Evolutionary conservation across 352 stramenopile species (phyloP).

Genomic region (Phytophthora tubulina): DNA sequence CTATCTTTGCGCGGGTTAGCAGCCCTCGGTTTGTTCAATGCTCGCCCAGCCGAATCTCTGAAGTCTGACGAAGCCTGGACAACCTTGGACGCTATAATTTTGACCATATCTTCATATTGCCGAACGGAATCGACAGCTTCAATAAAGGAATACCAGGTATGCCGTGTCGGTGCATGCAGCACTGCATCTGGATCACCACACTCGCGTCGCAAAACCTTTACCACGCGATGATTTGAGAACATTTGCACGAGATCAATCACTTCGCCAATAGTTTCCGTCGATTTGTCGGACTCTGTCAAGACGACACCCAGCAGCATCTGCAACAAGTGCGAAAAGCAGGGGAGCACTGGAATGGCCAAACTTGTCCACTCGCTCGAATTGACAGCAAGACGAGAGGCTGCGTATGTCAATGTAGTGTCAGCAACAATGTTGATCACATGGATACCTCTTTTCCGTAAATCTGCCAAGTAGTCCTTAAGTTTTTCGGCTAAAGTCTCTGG

Average conservation of each 20-base stretch:
- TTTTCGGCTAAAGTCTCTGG: slow-evolving; percentile 59
- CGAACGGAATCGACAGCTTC: slow-evolving; percentile 82
- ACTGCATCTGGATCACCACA: slow-evolving; percentile 70
- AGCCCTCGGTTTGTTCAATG: slow-evolving; percentile 4
- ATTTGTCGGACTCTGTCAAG: slow-evolving; percentile 60
- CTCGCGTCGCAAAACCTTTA: slow-evolving; percentile 68
- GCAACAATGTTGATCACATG: slow-evolving; percentile 81
- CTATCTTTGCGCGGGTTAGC: slow-evolving; percentile 53
- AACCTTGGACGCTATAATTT: slow-evolving; percentile 78
- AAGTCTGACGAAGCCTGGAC: slow-evolving; percentile 40
- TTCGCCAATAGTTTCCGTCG: slow-evolving; percentile 68
- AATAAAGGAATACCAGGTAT: slow-evolving; percentile 83
- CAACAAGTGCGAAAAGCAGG: slow-evolving; percentile 69
- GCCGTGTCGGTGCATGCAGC: slow-evolving; percentile 53
- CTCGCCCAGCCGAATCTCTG: slow-evolving; percentile 1
- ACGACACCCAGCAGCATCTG: slow-evolving; percentile 66
- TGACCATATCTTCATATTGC: slow-evolving; percentile 88
- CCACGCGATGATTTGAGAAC: slow-evolving; percentile 68
- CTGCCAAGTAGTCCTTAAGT: slow-evolving; percentile 55
- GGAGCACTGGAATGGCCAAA: slow-evolving; percentile 62
- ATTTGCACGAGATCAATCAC: slow-evolving; percentile 73
- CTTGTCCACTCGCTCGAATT: slow-evolving; percentile 47
- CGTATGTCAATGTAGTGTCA: slow-evolving; percentile 53
- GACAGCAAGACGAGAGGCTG: slow-evolving; percentile 55
- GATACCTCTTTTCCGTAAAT: slow-evolving; percentile 57